Base-by-base conservation (phyloP, 2,329 filamentous ascomycete species). In the Fusarium sp. region DNA sequence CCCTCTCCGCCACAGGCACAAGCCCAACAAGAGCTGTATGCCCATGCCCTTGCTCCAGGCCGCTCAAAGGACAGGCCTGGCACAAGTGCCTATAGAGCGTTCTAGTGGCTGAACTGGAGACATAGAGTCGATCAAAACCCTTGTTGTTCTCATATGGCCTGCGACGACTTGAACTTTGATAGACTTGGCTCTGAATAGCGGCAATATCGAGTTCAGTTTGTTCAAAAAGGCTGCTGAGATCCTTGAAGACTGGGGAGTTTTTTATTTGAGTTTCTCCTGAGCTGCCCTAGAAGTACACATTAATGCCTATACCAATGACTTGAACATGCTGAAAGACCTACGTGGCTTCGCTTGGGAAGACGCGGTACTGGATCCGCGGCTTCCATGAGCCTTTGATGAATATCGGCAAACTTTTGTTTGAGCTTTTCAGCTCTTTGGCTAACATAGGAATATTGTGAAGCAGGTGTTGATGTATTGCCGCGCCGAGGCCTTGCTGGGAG, bases 61-160 rank as follows among this genome's bases (percentile, higher is more conserved):
- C 31, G 1, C 22, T 42, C 7, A 48, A 11, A 13, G 49, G 49
- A 4, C 48, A 48, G 5, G 43, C 54, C 29, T 47, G 42, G 6
- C 49, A 58, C 19, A 53, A 15, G n/a, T 47, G 32, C 15, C 53
- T 41, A 28, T 53, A 57, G 4, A 53, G 19, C 5, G 48, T 57
- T 11, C 50, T 31, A 25, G 53, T 57, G 9, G 41, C 41, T 1
- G 42, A 46, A 25, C 41, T 47, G 12, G 53, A 45, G 11, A 57
- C 15, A 8, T 32, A 57, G 7, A 57, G 36, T 2, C 19, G 10
- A 12, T 13, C 26, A 25, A 42, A 53, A 19, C 42, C 51, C 3
- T 22, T 10, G 53, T 32, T 32, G 48, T 36, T 36, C 19, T 57
- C 19, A 2, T 35, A 25, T 2, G 48, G 25, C 3, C 19, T 19